Percentiles rank a stretch among this genome's conserved stretches.
Evolutionary conservation across 306 rosid species (phyloP).

Genomic region (Malus sylvestris): DNA sequence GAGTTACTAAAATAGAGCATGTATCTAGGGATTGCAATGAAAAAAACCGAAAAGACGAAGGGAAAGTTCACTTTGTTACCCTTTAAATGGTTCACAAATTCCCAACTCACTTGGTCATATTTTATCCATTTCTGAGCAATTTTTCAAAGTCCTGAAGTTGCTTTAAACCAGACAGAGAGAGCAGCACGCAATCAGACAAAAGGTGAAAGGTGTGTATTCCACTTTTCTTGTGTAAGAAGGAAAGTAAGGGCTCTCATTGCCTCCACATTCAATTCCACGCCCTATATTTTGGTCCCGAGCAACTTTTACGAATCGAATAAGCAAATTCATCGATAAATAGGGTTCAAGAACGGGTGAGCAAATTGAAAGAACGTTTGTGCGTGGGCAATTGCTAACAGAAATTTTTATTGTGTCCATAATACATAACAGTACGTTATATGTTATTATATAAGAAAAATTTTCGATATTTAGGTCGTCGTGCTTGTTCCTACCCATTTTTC

Average conservation of each 20-base stretch:
- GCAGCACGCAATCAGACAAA: slow-evolving; percentile 40
- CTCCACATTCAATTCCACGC: no score
- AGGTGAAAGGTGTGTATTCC: slow-evolving; percentile 8
- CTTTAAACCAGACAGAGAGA: not conserved
- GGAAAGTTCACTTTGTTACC: not conserved
- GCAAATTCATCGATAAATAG: no score
- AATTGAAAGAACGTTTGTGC: not conserved
- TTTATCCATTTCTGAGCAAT: slow-evolving; percentile 2
- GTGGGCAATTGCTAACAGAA: no score
- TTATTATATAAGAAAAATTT: no score
- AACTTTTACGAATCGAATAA: no score
- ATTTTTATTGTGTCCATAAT: no score
- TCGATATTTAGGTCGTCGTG: not conserved
- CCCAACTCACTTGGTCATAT: slow-evolving; percentile 15
- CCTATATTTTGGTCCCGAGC: no score
- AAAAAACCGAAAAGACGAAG: not conserved
- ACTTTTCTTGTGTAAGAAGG: not conserved
- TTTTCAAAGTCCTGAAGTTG: not conserved
- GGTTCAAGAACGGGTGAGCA: not conserved
- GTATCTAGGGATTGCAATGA: not conserved
- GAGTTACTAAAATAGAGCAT: not conserved
- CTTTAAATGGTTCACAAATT: slow-evolving; percentile 6
- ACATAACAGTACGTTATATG: no score
- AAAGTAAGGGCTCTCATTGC: not conserved
- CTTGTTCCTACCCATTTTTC: not conserved